Conservation (phyloP, 495 filamentous ascomycete species). For the Xylaria castorea region DNA sequence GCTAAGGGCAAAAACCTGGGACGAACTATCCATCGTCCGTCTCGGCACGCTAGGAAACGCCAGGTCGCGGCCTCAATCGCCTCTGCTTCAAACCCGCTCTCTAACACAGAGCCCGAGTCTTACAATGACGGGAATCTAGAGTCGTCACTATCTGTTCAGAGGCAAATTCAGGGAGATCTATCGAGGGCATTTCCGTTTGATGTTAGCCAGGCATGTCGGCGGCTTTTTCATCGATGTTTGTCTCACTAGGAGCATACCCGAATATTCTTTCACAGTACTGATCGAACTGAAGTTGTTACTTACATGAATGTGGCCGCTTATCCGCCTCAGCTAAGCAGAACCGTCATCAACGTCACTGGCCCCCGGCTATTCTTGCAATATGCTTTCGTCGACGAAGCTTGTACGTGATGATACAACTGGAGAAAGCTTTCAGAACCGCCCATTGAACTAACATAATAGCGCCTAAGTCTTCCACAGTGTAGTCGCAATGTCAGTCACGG, state of each 20-base stretch:
- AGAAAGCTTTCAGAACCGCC: neutral
- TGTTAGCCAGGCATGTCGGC: neutral
- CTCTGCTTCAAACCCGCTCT: neutral
- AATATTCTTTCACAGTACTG: neutral
- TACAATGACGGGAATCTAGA: neutral
- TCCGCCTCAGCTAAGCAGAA: conserved; percentile 19
- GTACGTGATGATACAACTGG: conserved; percentile 14
- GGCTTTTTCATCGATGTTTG: conserved; percentile 15
- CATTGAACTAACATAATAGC: neutral
- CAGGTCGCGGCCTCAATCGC: neutral
- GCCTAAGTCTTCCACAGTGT: conserved; percentile 27
- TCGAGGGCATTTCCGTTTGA: neutral
- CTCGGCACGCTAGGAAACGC: conserved; percentile 7
- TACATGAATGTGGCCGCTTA: conserved; percentile 21
- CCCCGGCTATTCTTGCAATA: conserved; percentile 24
- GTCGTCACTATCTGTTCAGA: neutral
- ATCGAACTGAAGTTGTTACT: neutral
- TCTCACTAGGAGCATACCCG: neutral
- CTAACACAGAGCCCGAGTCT: neutral
- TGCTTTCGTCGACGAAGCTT: conserved; percentile 33
- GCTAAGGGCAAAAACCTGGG: conserved; percentile 35
- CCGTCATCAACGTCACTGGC: conserved; percentile 3
- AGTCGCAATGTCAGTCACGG: conserved; percentile 26
- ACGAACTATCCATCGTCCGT: conserved; percentile 27
- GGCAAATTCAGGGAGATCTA: conserved; percentile 3